Evolutionary conservation across 805 yeast species (phyloP), one percentile per base, ranked within the genome.

Genomic region (Candida vaughaniae): DNA sequence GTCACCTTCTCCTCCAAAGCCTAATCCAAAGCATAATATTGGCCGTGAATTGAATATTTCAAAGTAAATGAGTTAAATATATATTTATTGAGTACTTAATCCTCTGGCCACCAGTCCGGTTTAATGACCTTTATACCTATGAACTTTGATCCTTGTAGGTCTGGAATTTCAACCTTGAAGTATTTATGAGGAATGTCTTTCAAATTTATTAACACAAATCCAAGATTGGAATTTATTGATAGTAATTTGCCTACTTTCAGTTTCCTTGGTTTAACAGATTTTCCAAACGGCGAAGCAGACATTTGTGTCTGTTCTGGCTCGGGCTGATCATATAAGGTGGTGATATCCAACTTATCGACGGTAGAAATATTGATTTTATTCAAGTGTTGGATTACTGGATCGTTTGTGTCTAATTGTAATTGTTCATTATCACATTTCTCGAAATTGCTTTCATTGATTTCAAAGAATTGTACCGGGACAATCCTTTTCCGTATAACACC

Each of bases 401-500:
- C 57, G 3, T 41, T 31, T 2, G 51, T 23, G 8, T 49, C 41
- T 3, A 53, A 37, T 10, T 37, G 36, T 1, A 33, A 39, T 3
- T 54, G 53, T 3, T 46, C 42, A 6, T 47, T 42, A 9, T 36
- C 39, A 23, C 44, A 28, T 9, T 19, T 29, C 7, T 42, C 34
- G 11, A 39, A 14, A 9, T 29, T 28, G 11, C 33, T 47, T 3
- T 43, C 44, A 6, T 28, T 33, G 0, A 57, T 35, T 6, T 43
- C 52, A 26, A 56, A 63, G 31, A 67, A 64, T 36, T 57, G 62
- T 4, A 62, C 78, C 0, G 98, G 97, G 31, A 86, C 77, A 2
- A 88, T 66, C 38, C 98, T 68, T 51, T 90, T 89, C 20, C 95
- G 71, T n/a, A 90, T 76, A 1, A 81, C 75, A 3, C 96, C 96